phyloP scores from a whole-genome alignment of 2,329 filamentous ascomycete species.

The Stachybotrys echinatus region DNA sequence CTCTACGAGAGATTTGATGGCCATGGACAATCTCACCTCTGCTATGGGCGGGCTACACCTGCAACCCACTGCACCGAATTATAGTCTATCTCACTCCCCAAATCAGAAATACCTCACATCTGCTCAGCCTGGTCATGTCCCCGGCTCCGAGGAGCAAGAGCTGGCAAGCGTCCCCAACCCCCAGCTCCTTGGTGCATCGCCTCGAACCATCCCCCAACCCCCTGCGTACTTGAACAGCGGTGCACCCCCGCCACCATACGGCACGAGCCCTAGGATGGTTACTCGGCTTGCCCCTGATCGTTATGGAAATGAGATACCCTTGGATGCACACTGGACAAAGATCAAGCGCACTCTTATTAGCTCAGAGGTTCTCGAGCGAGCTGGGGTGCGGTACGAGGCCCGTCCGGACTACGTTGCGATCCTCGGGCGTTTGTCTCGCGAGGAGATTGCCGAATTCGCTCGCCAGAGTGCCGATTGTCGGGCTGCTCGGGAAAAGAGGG shows the following conservation, averaged over 20 bases:
- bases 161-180: constrained; percentile 26
- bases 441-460: constrained; percentile 48
- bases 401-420: constrained; percentile 57
- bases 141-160: constrained; percentile 9
- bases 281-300: constrained; percentile 49
- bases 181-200: constrained; percentile 28
- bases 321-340: constrained; percentile 55
- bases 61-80: constrained; percentile 24
- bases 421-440: constrained; percentile 46
- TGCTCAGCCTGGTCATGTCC: constrained; percentile 7
- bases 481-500: constrained; percentile 24
- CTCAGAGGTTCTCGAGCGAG: constrained; percentile 50
- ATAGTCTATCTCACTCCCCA: constrained; percentile 27
- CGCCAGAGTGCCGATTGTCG: constrained; percentile 42
- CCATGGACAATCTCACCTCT: constrained; percentile 35
- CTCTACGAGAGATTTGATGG: constrained; percentile 49
- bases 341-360: constrained; percentile 51
- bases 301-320: constrained; percentile 48
- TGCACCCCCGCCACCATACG: constrained; percentile 24
- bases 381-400: constrained; percentile 55
- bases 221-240: constrained; percentile 14
- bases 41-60: constrained; percentile 37
- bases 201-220: constrained; percentile 32
- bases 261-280: constrained; percentile 21
- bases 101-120: constrained; percentile 27